Base-by-base conservation (phyloP, 2,329 filamentous ascomycete genomes). In the Orbilia javanica region DNA sequence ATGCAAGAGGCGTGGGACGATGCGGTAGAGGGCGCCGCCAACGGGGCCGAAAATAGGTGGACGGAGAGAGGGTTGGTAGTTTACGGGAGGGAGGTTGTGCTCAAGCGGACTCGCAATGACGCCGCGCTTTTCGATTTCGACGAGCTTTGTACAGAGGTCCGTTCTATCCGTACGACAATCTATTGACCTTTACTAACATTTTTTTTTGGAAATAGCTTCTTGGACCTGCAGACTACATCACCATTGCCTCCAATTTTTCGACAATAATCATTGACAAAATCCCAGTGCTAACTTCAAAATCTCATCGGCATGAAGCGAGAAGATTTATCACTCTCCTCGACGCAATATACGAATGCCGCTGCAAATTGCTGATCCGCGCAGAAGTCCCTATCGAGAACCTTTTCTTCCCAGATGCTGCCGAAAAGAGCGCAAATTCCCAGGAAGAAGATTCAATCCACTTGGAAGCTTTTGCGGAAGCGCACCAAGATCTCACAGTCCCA, bases 181-280 rank as follows among this genome's bases (percentile, higher is more conserved):
- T 29, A 25, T 31, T 67, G 25, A 75, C 46, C 27, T 50, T n/a
- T n/a, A n/a, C n/a, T n/a, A n/a, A n/a, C n/a, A n/a, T n/a, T n/a
- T n/a, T n/a, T n/a, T 1, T 64, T n/a, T 10, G 62, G 20, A 13
- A 42, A 84, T 4, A 86, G 86, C 1, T 89, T 22, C 34, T 94
- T 52, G 93, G 93, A 0, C 92, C 92, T 0, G 93, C 93, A 29
- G 93, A 96, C 84, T 96, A 94, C 84, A 92, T 94, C 68, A 92
- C 91, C 0, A 88, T 96, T 83, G 92, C 92, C 0, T 94, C 92
- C 0, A 91, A 88, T 15, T 95, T 91, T 83, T 92, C 94, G 83
- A 94, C 92, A 0, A 88, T 95, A 78, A 89, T 95, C 82, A 86
- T 95, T 55, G 90, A 91, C 80, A 85, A 89, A 20, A 87, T 95